phyloP scores from a whole-genome alignment of 2,329 filamentous ascomycete species.

The Fusarium subglutinans region DNA sequence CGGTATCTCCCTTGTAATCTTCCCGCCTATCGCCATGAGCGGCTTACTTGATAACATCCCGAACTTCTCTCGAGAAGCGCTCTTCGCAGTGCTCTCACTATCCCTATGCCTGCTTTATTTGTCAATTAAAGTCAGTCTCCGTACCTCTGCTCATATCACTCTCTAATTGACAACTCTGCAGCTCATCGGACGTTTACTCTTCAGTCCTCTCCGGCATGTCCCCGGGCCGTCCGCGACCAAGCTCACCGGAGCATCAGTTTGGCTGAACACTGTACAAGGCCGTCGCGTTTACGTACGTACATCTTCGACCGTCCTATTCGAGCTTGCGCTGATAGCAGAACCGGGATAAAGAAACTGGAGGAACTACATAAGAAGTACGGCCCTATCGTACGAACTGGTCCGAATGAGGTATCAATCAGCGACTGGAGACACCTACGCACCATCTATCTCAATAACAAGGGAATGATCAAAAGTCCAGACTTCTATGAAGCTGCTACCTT shows the following conservation, averaged over 20 bases:
- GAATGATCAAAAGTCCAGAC: not conserved
- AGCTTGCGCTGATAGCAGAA: not conserved
- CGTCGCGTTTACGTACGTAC: not conserved
- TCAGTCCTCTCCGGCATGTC: not conserved
- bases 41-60: not conserved
- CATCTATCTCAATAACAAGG: not conserved
- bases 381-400: not conserved
- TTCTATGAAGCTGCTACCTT: not conserved
- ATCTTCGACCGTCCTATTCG: fast-evolving
- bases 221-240: not conserved
- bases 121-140: not conserved
- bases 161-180: fast-evolving
- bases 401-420: not conserved
- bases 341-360: not conserved
- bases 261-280: not conserved
- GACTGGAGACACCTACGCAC: not conserved
- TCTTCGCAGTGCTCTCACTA: not conserved
- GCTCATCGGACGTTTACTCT: not conserved
- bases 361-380: not conserved
- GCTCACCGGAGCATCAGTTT: not conserved
- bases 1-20: fast-evolving
- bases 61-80: not conserved
- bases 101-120: not conserved
- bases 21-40: not conserved
- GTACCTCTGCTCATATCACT: fast-evolving